These are phyloP conservation scores for Myrica gale DNA, from an alignment of 306 rosid genomes.

Conservation along the genomic window DNA sequence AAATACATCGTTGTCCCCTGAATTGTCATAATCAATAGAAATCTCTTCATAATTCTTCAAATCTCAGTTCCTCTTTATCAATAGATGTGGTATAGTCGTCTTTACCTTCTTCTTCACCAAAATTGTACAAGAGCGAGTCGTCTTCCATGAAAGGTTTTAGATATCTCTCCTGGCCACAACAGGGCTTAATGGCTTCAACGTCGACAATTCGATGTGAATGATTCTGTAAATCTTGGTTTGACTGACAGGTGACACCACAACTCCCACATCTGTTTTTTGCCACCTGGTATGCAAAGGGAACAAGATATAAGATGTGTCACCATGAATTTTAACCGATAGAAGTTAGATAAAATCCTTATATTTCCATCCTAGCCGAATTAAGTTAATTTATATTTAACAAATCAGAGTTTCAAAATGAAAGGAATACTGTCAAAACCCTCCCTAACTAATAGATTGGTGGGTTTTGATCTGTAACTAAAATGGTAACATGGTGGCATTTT, in stretches of 20 bases:
- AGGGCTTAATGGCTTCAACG: conserved; percentile 41
- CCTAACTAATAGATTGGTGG: too few species aligned
- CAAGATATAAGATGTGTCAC: not conserved
- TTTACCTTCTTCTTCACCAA: conserved; percentile 40
- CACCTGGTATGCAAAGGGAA: conserved; percentile 46
- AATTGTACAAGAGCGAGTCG: conserved; percentile 77
- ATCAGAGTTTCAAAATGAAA: too few species aligned
- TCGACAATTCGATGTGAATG: conserved; percentile 60
- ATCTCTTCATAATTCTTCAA: conserved; percentile 44
- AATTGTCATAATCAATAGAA: conserved; percentile 15
- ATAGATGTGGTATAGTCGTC: conserved; percentile 22
- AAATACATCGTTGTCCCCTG: not conserved
- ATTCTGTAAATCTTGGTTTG: conserved; percentile 53
- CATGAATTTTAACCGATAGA: not conserved
- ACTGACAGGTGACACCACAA: conserved; percentile 53
- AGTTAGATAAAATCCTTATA: not conserved
- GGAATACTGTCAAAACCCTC: too few species aligned
- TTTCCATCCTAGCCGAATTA: not conserved
- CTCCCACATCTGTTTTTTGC: conserved; percentile 74
- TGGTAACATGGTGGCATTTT: too few species aligned
- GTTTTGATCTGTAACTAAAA: too few species aligned
- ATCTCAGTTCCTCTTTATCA: conserved; percentile 50
- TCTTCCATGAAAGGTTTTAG: conserved; percentile 71
- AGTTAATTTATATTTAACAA: too few species aligned
- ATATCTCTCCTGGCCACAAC: conserved; percentile 65